Evolutionary conservation across 2,329 filamentous ascomycete genomes (phyloP).

Genomic region (Neopestalotiopsis clavispora): DNA sequence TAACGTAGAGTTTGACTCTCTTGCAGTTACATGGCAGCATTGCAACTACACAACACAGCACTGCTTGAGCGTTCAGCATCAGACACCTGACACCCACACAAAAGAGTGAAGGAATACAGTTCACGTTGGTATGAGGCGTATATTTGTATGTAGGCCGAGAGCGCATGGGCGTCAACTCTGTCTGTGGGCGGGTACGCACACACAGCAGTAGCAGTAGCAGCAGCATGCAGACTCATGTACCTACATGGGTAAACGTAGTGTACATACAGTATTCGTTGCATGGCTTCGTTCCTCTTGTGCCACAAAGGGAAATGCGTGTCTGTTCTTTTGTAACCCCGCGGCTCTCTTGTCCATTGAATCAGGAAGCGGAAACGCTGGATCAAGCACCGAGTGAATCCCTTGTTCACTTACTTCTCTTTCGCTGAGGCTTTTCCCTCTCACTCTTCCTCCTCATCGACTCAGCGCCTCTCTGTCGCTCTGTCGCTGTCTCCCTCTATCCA

Average conservation of each 20-base stretch:
- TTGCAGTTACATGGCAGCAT: not conserved
- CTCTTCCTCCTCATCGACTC: not conserved
- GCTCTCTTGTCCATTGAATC: slow-evolving; percentile 2
- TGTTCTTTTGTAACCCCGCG: slow-evolving; percentile 1
- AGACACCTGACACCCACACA: not conserved
- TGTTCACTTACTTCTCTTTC: not conserved
- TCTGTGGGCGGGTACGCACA: not conserved
- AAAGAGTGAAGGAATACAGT: not conserved
- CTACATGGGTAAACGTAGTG: not conserved
- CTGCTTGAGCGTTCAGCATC: not conserved
- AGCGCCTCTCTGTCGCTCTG: not conserved
- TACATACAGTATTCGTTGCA: not conserved
- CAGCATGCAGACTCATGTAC: not conserved
- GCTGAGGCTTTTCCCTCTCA: not conserved
- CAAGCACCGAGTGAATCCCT: not conserved
- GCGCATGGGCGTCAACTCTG: not conserved
- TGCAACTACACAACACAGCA: not conserved
- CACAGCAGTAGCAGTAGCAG: not conserved
- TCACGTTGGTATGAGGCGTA: not conserved
- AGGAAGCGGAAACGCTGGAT: not conserved
- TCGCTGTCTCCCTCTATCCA: too few relatives aligned
- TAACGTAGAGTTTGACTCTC: not conserved
- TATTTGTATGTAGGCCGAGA: too few relatives aligned
- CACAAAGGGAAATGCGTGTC: not conserved
- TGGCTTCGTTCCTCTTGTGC: not conserved